A percentile compares a stretch with the other conserved stretches of the same genome.
These are phyloP conservation scores for Nemania sp. DNA, from an alignment of 2,329 filamentous ascomycete species.

Conservation along the genomic window DNA sequence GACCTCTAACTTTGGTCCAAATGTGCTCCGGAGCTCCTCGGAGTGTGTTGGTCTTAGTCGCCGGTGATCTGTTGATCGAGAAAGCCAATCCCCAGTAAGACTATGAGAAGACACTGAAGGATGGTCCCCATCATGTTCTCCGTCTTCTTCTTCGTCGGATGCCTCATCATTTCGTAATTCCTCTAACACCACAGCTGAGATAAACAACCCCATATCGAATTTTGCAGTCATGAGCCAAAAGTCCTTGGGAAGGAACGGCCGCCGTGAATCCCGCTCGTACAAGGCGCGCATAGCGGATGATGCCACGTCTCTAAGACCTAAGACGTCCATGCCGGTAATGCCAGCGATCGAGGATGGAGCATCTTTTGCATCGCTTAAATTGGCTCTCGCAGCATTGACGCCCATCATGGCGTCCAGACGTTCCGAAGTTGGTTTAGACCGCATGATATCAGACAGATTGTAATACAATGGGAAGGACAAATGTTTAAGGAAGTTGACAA, in stretches of 20 bases:
- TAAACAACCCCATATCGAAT: conserved; percentile 90
- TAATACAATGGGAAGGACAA: conserved; percentile 91
- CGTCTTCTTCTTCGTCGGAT: conserved; percentile 70
- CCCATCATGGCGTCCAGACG: conserved; percentile 43
- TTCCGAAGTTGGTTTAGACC: conserved; percentile 43
- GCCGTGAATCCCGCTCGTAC: conserved; percentile 91
- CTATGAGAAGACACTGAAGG: conserved; percentile 47
- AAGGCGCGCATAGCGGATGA: conserved; percentile 86
- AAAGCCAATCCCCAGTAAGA: conserved; percentile 67
- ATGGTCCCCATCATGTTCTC: conserved; percentile 51
- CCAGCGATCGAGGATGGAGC: conserved; percentile 51
- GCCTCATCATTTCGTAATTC: conserved; percentile 82
- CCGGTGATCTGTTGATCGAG: conserved; percentile 72
- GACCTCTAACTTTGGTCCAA: conserved; percentile 89
- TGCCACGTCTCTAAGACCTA: conserved; percentile 82
- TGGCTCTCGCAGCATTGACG: conserved; percentile 29
- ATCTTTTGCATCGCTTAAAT: conserved; percentile 28
- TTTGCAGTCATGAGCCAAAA: conserved; percentile 94
- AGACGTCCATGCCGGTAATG: conserved; percentile 78
- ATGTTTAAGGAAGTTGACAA: conserved; percentile 90
- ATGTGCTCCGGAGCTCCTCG: conserved; percentile 78
- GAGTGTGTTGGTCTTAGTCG: conserved; percentile 75
- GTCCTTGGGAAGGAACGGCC: conserved; percentile 81
- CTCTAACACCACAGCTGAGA: conserved; percentile 86
- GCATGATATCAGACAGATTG: conserved; percentile 73